Percentiles rank a stretch among this genome's conserved stretches.
phyloP scores from a whole-genome alignment of 257 asterid species.

The Rehmannia glutinosa region DNA sequence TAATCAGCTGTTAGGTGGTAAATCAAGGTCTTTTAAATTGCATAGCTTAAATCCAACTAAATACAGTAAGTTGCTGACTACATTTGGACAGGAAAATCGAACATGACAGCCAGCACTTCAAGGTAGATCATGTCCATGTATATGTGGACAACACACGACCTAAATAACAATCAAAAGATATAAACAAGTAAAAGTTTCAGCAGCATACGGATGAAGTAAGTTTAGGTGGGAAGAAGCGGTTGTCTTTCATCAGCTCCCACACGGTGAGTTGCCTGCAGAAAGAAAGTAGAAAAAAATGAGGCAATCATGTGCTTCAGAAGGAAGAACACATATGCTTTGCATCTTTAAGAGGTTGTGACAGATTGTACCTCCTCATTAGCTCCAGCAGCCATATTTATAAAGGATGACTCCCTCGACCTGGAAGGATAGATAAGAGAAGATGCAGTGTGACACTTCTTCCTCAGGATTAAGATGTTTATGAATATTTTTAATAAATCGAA shows the following conservation, averaged over 20 bases:
- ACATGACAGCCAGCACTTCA: not conserved
- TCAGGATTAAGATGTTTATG: not conserved
- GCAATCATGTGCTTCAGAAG: slow-evolving; percentile 1
- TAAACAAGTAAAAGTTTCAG: slow-evolving; percentile 2
- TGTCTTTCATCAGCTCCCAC: slow-evolving; percentile 64
- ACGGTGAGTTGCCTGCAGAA: slow-evolving; percentile 65
- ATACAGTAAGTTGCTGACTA: not conserved
- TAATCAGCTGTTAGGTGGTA: too few relatives aligned
- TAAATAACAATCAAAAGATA: slow-evolving; percentile 1
- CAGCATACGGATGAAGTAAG: slow-evolving; percentile 27
- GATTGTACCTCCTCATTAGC: slow-evolving; percentile 77
- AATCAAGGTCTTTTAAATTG: too few relatives aligned
- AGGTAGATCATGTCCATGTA: not conserved
- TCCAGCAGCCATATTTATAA: slow-evolving; percentile 84
- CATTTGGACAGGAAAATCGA: not conserved
- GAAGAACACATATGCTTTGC: slow-evolving; percentile 14
- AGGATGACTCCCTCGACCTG: slow-evolving; percentile 75
- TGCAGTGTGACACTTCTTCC: slow-evolving; percentile 4
- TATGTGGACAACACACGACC: not conserved
- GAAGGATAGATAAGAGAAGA: slow-evolving; percentile 20
- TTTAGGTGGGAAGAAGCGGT: slow-evolving; percentile 74
- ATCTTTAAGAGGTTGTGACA: slow-evolving; percentile 18
- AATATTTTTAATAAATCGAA: too few relatives aligned
- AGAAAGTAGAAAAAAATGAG: slow-evolving; percentile 17
- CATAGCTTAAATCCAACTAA: too few relatives aligned